Conservation (phyloP, 257 asterid species). For the Solanum chilense region DNA sequence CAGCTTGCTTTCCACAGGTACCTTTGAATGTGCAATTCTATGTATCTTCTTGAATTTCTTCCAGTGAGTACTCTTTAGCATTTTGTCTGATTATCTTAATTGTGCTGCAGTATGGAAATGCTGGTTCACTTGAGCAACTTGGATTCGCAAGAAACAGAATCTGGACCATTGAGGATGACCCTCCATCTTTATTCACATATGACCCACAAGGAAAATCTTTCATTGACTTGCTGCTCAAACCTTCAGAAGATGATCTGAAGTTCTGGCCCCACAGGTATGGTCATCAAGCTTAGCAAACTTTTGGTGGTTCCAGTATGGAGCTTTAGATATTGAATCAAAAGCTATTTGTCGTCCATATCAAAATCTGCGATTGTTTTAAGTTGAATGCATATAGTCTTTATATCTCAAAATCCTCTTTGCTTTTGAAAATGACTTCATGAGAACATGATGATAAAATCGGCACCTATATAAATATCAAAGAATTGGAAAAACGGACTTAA, state of each 20-base stretch:
- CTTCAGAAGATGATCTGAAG: constrained; percentile 77
- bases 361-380: neutral
- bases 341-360: neutral
- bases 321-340: neutral
- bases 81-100: constrained; percentile 1
- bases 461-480: neutral
- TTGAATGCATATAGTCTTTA: neutral
- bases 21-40: neutral
- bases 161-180: constrained; percentile 72
- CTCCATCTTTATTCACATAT: constrained; percentile 56
- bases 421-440: neutral
- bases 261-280: constrained; percentile 85
- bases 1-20: constrained; percentile 89
- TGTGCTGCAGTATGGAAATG: constrained; percentile 51
- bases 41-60: neutral
- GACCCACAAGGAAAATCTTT: constrained; percentile 60
- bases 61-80: neutral
- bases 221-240: constrained; percentile 75
- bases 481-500: neutral
- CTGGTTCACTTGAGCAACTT: constrained; percentile 64
- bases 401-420: neutral
- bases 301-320: neutral
- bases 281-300: neutral
- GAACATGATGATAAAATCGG: neutral
- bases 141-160: constrained; percentile 76